These are phyloP conservation scores for Knoxdaviesia capensis DNA, from an alignment of 2,329 filamentous ascomycete species.

Conservation along the genomic window DNA sequence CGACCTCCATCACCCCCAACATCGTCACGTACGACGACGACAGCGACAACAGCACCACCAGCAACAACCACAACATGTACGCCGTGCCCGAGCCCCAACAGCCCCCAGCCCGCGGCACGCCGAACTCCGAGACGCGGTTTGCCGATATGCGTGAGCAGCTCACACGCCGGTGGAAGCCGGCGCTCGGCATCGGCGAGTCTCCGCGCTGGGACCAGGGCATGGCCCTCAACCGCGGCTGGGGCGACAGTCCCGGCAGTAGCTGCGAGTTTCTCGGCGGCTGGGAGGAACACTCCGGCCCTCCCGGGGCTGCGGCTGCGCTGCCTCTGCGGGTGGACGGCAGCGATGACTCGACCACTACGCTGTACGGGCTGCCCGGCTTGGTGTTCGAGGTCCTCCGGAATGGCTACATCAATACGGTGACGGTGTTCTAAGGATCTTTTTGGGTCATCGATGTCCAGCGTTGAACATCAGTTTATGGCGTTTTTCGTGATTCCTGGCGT, in stretches of 20 bases:
- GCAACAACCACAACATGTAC: too few species aligned
- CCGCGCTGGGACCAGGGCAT: conserved; percentile 45
- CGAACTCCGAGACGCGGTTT: conserved; percentile 64
- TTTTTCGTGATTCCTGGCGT: too few species aligned
- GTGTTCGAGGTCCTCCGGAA: conserved; percentile 95
- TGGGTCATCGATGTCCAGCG: too few species aligned
- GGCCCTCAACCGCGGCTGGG: conserved; percentile 81
- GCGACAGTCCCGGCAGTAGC: conserved; percentile 77
- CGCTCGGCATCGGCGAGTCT: conserved; percentile 34
- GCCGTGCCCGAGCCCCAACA: too few species aligned
- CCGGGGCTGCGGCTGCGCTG: conserved; percentile 15
- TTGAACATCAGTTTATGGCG: not conserved
- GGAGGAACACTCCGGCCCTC: conserved; percentile 45
- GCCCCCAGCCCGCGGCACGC: conserved; percentile 6
- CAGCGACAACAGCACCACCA: not conserved
- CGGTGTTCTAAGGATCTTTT: conserved; percentile 45
- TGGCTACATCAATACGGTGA: conserved; percentile 71
- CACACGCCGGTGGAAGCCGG: conserved; percentile 47
- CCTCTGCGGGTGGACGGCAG: conserved; percentile 31
- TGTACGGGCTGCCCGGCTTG: conserved; percentile 85
- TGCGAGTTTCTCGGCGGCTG: conserved; percentile 70
- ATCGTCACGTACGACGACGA: not conserved
- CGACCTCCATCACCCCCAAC: too few species aligned
- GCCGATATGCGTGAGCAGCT: conserved; percentile 49
- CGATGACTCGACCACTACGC: conserved; percentile 49